phyloP scores from a whole-genome alignment of 805 yeast species.

The Starmera dryadoides region DNA sequence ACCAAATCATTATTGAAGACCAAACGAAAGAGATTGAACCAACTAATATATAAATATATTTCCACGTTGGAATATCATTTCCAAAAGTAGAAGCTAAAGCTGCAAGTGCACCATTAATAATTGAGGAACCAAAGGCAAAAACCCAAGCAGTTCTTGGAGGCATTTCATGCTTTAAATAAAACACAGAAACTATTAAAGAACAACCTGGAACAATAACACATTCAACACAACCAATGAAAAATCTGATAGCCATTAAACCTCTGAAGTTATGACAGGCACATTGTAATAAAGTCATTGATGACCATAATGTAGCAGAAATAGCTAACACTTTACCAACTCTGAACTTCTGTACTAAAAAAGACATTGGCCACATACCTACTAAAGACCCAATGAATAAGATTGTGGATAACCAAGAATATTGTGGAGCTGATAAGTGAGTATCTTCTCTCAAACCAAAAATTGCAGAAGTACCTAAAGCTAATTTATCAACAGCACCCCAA shows the following conservation, averaged over 20 bases:
- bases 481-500: slow-evolving; percentile 36
- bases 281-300: slow-evolving; percentile 14
- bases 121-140: slow-evolving; percentile 31
- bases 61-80: slow-evolving; percentile 34
- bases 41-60: slow-evolving; percentile 39
- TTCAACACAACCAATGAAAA: slow-evolving; percentile 38
- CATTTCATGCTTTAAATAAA: slow-evolving; percentile 32
- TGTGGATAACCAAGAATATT: slow-evolving; percentile 33
- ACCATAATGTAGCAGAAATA: slow-evolving; percentile 15
- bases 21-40: slow-evolving; percentile 40
- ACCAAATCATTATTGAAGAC: slow-evolving; percentile 21
- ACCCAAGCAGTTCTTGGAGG: slow-evolving; percentile 35
- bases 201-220: slow-evolving; percentile 33
- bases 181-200: slow-evolving; percentile 32
- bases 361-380: slow-evolving; percentile 31
- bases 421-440: slow-evolving; percentile 31
- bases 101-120: slow-evolving; percentile 28
- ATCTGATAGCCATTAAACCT: slow-evolving; percentile 34
- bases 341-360: slow-evolving; percentile 19
- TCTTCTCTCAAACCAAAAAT: slow-evolving; percentile 36
- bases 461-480: slow-evolving; percentile 36
- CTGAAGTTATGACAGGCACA: slow-evolving; percentile 30
- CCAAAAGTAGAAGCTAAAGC: slow-evolving; percentile 34
- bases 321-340: slow-evolving; percentile 18
- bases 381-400: slow-evolving; percentile 35